Evolutionary conservation across 1,284 basidiomycete genomes (phyloP), one percentile per base, ranked within the genome.

Genomic region (Cystobasidiaceae sp.): DNA sequence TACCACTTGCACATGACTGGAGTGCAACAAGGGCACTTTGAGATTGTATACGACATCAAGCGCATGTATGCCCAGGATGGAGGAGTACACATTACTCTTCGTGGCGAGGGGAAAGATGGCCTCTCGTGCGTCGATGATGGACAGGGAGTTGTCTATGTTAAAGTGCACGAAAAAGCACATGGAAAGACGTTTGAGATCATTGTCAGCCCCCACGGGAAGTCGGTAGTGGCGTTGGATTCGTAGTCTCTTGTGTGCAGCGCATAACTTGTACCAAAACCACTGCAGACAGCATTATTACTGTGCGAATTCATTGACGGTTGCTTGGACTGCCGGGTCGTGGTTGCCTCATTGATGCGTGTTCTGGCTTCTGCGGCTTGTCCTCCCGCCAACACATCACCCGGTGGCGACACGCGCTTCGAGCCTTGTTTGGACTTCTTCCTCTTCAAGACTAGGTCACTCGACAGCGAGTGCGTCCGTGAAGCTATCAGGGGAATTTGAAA

Each of bases 111-210:
- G 9, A 64, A 64, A 41, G 61, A 64, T 34, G 61, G 61, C 17
- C 23, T 64, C 23, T 56, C 41, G 13, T 30, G 32, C 17, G 51
- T 55, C 19, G 50, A 64, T 56, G 61, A 64, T 64, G 61, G 46
- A 21, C 51, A 55, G 28, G 61, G 61, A 5, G 49, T 37, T 5
- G 44, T 64, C 7, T 34, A 30, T 30, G 52, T 64, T 17, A 54
- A 56, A 32, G 51, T 64, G 4, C n/a, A 44, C 25, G 41, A 64
- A 52, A 48, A 28, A 27, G 61, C 61, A 21, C 27, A 64, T 64
- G 52, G 44, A 19, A 46, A 64, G 43, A 55, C 28, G 23, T 48
- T 64, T 34, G 61, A 64, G 61, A 55, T 64, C 34, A 56, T 64
- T 8, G 8, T 64, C 4, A 46, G 48, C 19, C 61, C 61, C 11